Base-by-base conservation (phyloP, 2,329 filamentous ascomycete species). In the Didymellaceae sp. region DNA sequence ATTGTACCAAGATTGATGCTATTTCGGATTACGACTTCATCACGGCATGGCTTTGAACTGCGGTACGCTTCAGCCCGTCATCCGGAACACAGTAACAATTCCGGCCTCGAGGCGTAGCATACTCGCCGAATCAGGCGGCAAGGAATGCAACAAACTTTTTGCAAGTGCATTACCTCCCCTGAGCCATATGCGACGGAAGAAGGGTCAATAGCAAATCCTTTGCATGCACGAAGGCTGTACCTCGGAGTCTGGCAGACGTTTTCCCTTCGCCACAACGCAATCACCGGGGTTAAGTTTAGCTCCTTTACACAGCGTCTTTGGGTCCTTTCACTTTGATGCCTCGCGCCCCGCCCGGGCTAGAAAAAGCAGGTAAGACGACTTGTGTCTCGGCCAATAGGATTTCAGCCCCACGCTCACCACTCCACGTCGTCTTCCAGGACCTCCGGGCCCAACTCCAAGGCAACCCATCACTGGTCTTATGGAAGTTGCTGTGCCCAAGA, bases 311-410 rank as follows among this genome's bases (percentile, higher is more conserved):
- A 45, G 50, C 50, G 34, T 55, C 46, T 44, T 52, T 24, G 28
- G 48, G 33, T 37, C 26, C 37, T 45, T 42, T 46, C 38, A 52
- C 37, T 45, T 42, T 37, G 32, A 52, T 55, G 52, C 47, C 17
- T 51, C 43, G 45, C 31, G 48, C 42, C 48, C 48, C 48, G 43
- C 43, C 32, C 32, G 37, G 42, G 47, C 60, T 43, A 37, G 52
- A 59, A 58, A 40, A 58, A 63, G 63, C 57, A 66, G 63, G 62
- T 65, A 55, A 60, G 57, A 65, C 62, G 58, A 59, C 42, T 26
- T 46, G 31, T 45, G 39, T 17, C 28, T 33, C 40, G 26, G 22
- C 38, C 46, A 49, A 33, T 41, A 31, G 13, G 16, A 16, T 22
- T 35, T 31, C 30, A 39, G 41, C 41, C 44, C 38, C 50, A 52